Evolutionary conservation across 768 basidiomycete genomes (phyloP).

Genomic region (Serendipita sp.): DNA sequence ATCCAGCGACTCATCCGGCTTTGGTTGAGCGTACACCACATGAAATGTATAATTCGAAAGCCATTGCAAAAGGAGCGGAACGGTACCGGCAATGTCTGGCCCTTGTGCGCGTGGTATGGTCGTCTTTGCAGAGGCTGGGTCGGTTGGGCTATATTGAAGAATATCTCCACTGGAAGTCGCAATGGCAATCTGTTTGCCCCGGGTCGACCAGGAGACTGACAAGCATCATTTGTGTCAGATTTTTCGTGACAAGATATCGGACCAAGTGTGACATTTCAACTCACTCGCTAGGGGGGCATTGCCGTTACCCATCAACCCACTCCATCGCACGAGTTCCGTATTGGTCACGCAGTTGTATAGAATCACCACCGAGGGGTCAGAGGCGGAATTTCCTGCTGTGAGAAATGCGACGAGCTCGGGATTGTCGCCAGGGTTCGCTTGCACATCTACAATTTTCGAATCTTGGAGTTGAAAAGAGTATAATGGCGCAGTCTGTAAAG

Average conservation of each 20-base stretch:
- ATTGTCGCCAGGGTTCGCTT: conserved; percentile 12
- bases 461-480: background rate
- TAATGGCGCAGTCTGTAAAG: background rate
- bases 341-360: conserved; percentile 7
- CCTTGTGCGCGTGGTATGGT: conserved; percentile 40
- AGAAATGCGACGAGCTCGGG: conserved; percentile 14
- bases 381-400: conserved; percentile 7
- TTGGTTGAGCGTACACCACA: conserved; percentile 40
- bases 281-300: conserved; percentile 43
- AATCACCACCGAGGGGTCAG: conserved; percentile 10
- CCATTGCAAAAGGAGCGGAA: conserved; percentile 46
- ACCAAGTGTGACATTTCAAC: conserved; percentile 17
- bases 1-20: conserved; percentile 13
- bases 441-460: conserved; percentile 1
- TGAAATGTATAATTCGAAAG: conserved; percentile 54
- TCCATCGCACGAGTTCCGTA: conserved; percentile 10
- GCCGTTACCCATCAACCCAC: conserved; percentile 15
- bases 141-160: conserved; percentile 44
- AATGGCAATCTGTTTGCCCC: conserved; percentile 70
- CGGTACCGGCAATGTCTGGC: conserved; percentile 25
- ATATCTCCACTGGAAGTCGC: conserved; percentile 58
- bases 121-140: conserved; percentile 38
- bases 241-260: too few relatives aligned
- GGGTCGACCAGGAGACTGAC: conserved; percentile 70
- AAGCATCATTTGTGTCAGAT: too few relatives aligned